A percentile compares a stretch with the other conserved stretches of the same genome.
These are phyloP conservation scores for Gossypium stocksii DNA, from an alignment of 345 rosid genomes.

Conservation along the genomic window DNA sequence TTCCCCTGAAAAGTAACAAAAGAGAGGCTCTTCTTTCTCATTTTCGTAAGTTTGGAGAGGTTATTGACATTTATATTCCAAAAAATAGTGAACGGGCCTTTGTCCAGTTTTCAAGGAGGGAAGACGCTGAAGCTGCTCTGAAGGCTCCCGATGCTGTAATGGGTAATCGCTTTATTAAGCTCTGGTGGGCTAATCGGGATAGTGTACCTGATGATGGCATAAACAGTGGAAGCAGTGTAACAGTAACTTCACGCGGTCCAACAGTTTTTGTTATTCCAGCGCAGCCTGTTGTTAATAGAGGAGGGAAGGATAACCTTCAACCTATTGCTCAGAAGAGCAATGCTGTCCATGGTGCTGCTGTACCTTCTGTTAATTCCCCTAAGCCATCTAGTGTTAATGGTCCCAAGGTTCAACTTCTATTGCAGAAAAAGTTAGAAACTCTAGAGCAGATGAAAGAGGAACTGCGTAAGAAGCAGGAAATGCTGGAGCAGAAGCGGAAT, in stretches of 20 bases:
- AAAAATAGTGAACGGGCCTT: constrained; percentile 76
- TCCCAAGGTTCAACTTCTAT: constrained; percentile 53
- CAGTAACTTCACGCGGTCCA: constrained; percentile 37
- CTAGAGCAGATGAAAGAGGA: constrained; percentile 83
- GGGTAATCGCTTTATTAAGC: constrained; percentile 97
- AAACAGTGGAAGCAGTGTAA: constrained; percentile 36
- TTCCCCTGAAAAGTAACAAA: constrained; percentile 76
- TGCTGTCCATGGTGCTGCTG: constrained; percentile 34
- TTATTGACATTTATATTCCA: constrained; percentile 85
- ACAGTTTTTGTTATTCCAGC: constrained; percentile 33
- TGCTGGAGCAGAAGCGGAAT: constrained; percentile 80
- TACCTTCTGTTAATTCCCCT: constrained; percentile 44
- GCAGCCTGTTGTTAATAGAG: constrained; percentile 41
- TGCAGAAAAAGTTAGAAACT: constrained; percentile 64
- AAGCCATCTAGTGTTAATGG: constrained; percentile 40
- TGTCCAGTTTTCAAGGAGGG: constrained; percentile 89
- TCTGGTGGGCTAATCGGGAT: constrained; percentile 99
- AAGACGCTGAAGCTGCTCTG: constrained; percentile 96
- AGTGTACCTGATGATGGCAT: constrained; percentile 57
- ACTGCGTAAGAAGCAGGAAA: constrained; percentile 82
- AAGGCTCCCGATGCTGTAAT: constrained; percentile 96
- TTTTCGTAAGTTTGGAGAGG: constrained; percentile 85
- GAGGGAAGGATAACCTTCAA: constrained; percentile 48
- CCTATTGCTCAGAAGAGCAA: constrained; percentile 31
- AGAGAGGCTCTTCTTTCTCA: constrained; percentile 85